These are phyloP conservation scores for Boehmeria nivea DNA, from an alignment of 306 rosid species.

Conservation along the genomic window DNA sequence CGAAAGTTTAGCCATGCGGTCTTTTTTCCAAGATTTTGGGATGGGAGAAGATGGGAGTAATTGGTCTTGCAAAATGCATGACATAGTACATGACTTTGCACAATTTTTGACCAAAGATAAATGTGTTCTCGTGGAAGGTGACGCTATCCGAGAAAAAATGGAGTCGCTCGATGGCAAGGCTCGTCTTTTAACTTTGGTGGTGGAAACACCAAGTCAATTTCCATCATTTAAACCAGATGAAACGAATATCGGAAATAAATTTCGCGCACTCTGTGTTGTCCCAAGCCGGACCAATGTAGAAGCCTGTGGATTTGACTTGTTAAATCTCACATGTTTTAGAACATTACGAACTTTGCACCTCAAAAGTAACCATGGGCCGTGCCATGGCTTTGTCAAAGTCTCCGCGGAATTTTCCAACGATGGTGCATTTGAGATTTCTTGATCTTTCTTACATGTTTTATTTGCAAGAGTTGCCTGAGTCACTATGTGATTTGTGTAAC, in stretches of 20 bases:
- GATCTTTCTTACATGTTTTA: neutral
- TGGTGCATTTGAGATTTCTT: constrained; percentile 20
- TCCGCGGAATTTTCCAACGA: neutral
- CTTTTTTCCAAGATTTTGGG: constrained; percentile 12
- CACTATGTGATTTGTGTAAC: constrained; percentile 2
- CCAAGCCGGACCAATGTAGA: too few relatives aligned
- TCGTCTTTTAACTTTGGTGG: constrained; percentile 1
- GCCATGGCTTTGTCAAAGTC: neutral
- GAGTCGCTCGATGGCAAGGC: neutral
- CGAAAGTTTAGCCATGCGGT: constrained; percentile 2
- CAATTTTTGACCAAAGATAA: constrained; percentile 9
- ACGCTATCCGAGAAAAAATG: neutral
- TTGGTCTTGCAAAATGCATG: constrained; percentile 13
- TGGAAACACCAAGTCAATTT: neutral
- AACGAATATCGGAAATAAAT: neutral
- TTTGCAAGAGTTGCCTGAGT: constrained; percentile 5
- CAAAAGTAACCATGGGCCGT: neutral
- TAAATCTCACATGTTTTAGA: neutral
- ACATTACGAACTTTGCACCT: neutral
- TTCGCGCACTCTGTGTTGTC: neutral
- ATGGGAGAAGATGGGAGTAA: neutral
- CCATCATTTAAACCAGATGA: neutral
- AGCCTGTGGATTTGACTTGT: neutral
- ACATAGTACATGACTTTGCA: constrained; percentile 6
- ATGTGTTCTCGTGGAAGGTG: neutral